phyloP scores from a whole-genome alignment of 2,329 filamentous ascomycete species.

The Claviceps pazoutovae region DNA sequence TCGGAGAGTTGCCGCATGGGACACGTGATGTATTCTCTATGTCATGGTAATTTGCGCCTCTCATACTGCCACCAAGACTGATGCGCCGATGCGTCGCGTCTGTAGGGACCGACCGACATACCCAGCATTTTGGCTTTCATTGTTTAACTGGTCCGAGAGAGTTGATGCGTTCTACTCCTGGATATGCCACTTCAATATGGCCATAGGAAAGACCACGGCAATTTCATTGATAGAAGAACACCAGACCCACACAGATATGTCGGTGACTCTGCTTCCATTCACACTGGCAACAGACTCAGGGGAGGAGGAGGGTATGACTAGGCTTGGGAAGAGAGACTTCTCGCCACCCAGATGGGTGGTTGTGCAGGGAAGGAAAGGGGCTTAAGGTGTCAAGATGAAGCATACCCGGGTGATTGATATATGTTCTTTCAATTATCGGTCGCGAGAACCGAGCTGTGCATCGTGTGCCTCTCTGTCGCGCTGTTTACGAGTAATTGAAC shows the following conservation, averaged over 20 bases:
- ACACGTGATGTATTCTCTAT: constrained; percentile 7
- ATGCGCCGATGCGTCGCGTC: constrained; percentile 1
- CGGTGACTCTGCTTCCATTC: constrained; percentile 7
- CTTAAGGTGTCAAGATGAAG: constrained; percentile 11
- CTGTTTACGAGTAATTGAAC: constrained; percentile 21
- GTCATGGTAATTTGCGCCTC: constrained; percentile 2
- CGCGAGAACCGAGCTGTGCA: neutral
- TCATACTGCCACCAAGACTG: neutral
- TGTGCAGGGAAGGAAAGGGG: constrained; percentile 9
- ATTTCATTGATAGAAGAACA: constrained; percentile 4
- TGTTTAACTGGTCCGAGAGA: constrained; percentile 1
- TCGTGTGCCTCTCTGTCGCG: constrained; percentile 12
- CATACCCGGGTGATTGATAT: constrained; percentile 19
- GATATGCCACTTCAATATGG: constrained; percentile 1
- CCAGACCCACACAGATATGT: constrained; percentile 5
- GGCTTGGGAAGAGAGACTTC: neutral
- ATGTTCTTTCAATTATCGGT: constrained; percentile 12
- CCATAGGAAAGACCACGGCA: constrained; percentile 3
- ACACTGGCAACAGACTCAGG: constrained; percentile 5
- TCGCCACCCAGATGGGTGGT: neutral
- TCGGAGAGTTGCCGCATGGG: constrained; percentile 3
- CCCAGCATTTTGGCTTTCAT: neutral
- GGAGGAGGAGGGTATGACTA: neutral
- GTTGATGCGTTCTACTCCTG: neutral
- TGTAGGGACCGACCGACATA: neutral